Base-by-base conservation (phyloP, 78 protist species). In the Chrysochromulina parva region DNA sequence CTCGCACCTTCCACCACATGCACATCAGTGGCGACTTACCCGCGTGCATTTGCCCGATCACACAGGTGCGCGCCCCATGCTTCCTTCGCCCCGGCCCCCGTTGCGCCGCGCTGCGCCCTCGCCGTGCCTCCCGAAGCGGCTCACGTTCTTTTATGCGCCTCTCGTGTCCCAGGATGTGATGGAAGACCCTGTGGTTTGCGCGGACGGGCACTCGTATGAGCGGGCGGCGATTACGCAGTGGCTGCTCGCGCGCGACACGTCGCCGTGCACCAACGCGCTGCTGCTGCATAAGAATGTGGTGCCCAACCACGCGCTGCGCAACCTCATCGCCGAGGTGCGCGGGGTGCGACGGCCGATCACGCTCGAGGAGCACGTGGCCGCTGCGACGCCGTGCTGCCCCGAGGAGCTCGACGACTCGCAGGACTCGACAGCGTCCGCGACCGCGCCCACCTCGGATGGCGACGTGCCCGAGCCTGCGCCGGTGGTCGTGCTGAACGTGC, bases 121-220 rank as follows among this genome's bases (percentile, higher is more conserved):
- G n/a, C n/a, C n/a, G n/a, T n/a, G n/a, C n/a, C n/a, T n/a, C n/a
- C n/a, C n/a, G n/a, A n/a, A n/a, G n/a, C n/a, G n/a, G n/a, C n/a
- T n/a, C n/a, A n/a, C n/a, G n/a, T n/a, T n/a, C n/a, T n/a, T n/a
- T n/a, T n/a, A n/a, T n/a, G n/a, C n/a, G n/a, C n/a, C n/a, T n/a
- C n/a, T n/a, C n/a, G n/a, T n/a, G n/a, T n/a, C 96, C 38, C 90
- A 88, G 52, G 90, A 90, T 4, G 16, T 95, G 4, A 92, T 90
- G 92, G 89, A n/a, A 76, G 93, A 91, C 20, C 93, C 93, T 1
- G 93, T 91, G 20, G 89, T 91, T 14, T 88, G 88, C 84, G 50
- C 93, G 13, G 93, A 91, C 38, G 93, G 93, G 38, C 55, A 69
- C n/a, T 22, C 81, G 11, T 91, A 91, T 20, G 93, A 91, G 73